Conservation (phyloP, 176 grass and related monocot genomes). For the Musa itinerans region DNA sequence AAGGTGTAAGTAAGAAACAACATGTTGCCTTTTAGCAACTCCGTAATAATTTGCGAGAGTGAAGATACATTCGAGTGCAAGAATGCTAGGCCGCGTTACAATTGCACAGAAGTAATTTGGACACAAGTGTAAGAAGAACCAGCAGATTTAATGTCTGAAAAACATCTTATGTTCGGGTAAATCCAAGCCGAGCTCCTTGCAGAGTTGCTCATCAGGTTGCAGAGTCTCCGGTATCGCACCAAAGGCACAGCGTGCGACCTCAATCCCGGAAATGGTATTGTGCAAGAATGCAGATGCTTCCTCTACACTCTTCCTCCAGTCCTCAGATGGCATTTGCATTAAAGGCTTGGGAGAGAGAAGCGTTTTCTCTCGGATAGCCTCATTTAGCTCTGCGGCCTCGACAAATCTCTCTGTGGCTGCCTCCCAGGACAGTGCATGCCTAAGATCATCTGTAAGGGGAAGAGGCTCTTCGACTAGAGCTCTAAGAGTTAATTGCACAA, state of each 20-base stretch:
- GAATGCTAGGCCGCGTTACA: background rate
- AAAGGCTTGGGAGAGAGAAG: slow-evolving; percentile 32
- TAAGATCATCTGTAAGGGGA: slow-evolving; percentile 50
- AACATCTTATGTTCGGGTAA: slow-evolving; percentile 18
- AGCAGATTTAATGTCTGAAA: background rate
- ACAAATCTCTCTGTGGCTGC: slow-evolving; percentile 83
- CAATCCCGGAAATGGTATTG: slow-evolving; percentile 63
- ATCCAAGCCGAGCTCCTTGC: slow-evolving; percentile 73
- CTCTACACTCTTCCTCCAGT: slow-evolving; percentile 63
- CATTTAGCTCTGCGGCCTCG: slow-evolving; percentile 42
- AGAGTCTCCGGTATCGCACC: slow-evolving; percentile 80
- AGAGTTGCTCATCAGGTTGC: slow-evolving; percentile 70
- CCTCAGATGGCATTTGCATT: slow-evolving; percentile 50
- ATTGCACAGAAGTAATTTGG: slow-evolving; percentile 9
- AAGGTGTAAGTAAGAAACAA: no score
- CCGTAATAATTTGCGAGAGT: no score
- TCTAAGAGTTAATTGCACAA: slow-evolving; percentile 58
- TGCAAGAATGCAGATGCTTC: slow-evolving; percentile 82
- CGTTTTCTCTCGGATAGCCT: slow-evolving; percentile 12
- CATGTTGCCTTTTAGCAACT: no score
- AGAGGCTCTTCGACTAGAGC: slow-evolving; percentile 47
- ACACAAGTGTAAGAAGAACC: slow-evolving; percentile 2
- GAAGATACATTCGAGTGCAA: no score
- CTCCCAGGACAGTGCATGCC: slow-evolving; percentile 86
- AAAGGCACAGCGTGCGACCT: slow-evolving; percentile 65